These are phyloP conservation scores for Straminergon stramineum DNA, from an alignment of 225 moss, liverwort and hornwort genomes.

Conservation along the genomic window DNA sequence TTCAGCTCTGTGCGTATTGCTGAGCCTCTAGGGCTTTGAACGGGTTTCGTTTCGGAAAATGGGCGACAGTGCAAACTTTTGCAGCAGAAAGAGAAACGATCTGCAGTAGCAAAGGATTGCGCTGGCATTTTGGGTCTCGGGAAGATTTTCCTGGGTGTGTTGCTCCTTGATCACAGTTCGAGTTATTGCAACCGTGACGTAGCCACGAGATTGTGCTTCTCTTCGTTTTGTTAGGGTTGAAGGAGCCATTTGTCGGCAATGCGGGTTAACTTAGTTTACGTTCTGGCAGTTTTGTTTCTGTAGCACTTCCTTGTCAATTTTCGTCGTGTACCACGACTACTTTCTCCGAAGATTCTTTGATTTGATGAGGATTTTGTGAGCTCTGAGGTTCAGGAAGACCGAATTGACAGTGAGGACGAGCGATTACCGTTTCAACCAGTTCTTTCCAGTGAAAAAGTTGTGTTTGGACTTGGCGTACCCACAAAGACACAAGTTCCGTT, in stretches of 20 bases:
- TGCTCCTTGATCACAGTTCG: neutral
- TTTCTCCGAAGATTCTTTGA: neutral
- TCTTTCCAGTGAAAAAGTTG: constrained; percentile 26
- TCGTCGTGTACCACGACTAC: too few relatives aligned
- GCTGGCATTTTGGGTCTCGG: neutral
- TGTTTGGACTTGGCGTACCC: constrained; percentile 21
- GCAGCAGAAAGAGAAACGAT: neutral
- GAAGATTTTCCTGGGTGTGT: neutral
- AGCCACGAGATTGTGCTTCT: neutral
- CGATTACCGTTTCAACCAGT: constrained; percentile 7
- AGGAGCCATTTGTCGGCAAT: neutral
- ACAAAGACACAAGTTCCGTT: constrained; percentile 8
- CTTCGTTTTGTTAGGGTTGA: neutral
- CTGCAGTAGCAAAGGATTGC: neutral
- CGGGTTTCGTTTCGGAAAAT: neutral
- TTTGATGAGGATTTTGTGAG: neutral
- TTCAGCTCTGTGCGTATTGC: neutral
- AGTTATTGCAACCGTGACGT: neutral
- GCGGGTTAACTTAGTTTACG: neutral
- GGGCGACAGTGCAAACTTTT: neutral
- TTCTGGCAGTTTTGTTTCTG: neutral
- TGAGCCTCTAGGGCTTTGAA: neutral
- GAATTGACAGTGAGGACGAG: neutral
- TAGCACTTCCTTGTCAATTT: neutral
- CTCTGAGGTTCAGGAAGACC: neutral